Evolutionary conservation across 805 yeast genomes (phyloP), one percentile per base, ranked within the genome.

Genomic region (Cyberlindnera suaveolens): DNA sequence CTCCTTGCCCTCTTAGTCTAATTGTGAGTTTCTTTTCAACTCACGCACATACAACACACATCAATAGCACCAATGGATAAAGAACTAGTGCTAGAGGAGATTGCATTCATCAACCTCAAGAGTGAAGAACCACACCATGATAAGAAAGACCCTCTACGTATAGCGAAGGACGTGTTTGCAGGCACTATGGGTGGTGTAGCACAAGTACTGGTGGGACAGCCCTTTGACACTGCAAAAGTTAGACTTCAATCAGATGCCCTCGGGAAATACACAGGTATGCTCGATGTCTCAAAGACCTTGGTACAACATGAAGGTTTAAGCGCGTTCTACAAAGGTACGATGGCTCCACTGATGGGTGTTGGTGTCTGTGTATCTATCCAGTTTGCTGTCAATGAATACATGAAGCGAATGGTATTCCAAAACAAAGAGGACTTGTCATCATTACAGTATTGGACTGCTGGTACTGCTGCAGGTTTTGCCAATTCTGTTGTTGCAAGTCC

Each of bases 361-460:
- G 99, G 99, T 38, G 95, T 95, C 1, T 90, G 96, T 70, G 97
- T 91, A 7, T 86, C 96, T 8, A 86, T 91, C 35, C 99, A 93
- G 65, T 91, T 91, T 59, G 91, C 96, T 38, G 95, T 88, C 33
- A 90, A 90, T 57, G 97, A 91, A 62, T 83, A 74, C 58, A 88
- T 91, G 96, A 93, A 93, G 65, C 72, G 97, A 55, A 68, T 72
- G 46, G 89, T 85, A 57, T 62, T 58, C 36, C 68, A 68, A 39
- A 60, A 62, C 13, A 14, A 47, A 18, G 56, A 58, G 8, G 58
- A 60, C 17, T 67, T 88, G 46, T 60, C 76, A 11, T 69, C 80
- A 36, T 50, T 67, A 14, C 96, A 93, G 61, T 90, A 80, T 54
- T 90, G 87, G 65, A 53, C 72, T 15, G 78, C 95, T 57, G 99